Evolutionary conservation across 352 stramenopile species (phyloP).

Genomic region (Pythium coloratum): DNA sequence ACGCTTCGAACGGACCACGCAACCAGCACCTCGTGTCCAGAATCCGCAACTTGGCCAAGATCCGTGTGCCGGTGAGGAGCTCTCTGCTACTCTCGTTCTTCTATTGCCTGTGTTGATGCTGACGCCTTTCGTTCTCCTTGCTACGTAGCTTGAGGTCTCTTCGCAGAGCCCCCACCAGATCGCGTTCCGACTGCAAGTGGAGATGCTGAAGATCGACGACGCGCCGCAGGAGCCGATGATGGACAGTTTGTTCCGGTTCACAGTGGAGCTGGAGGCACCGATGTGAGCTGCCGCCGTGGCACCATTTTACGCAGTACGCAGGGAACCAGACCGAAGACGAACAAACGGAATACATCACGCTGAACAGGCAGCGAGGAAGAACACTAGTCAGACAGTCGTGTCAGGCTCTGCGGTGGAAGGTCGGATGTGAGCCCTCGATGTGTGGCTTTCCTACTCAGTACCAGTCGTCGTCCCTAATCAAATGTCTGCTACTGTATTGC

Average conservation of each 20-base stretch:
- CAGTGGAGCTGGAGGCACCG: constrained; percentile 42
- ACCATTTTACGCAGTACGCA: background rate
- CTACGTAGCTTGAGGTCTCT: constrained; percentile 6
- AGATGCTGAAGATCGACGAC: constrained; percentile 70
- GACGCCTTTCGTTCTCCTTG: background rate
- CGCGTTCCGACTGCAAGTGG: constrained; percentile 50
- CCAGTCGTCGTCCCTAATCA: background rate
- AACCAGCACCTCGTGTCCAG: constrained; percentile 62
- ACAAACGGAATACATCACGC: no score
- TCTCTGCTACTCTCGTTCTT: background rate
- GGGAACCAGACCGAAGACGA: no score
- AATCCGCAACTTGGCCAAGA: constrained; percentile 26
- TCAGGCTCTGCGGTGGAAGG: no score
- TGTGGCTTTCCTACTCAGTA: no score
- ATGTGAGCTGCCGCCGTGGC: constrained; percentile 3
- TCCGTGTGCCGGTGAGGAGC: constrained; percentile 14
- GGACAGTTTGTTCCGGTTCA: constrained; percentile 48
- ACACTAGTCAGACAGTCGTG: no score
- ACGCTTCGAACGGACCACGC: constrained; percentile 20
- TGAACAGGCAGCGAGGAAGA: no score
- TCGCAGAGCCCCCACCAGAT: constrained; percentile 17
- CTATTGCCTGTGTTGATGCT: background rate
- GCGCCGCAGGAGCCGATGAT: constrained; percentile 56
- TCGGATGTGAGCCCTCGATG: no score
- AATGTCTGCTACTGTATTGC: background rate